Evolutionary conservation across 805 yeast genomes (phyloP), one percentile per base, ranked within the genome.

Genomic region (Metschnikowia cerradonensis): DNA sequence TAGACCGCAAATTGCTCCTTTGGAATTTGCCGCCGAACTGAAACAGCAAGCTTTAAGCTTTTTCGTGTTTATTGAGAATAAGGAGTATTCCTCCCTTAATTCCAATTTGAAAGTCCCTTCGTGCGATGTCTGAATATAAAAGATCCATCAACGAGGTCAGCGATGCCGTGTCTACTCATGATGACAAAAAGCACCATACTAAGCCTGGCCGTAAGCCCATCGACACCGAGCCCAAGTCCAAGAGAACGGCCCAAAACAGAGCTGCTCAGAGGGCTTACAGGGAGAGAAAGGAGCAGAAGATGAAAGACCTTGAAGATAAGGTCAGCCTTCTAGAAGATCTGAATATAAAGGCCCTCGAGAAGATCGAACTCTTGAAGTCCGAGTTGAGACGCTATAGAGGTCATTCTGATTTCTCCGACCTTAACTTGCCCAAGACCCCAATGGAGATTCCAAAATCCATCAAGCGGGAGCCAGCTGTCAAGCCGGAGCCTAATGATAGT

Each of bases 221-320:
- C 47, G 81, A 85, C 7, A 78, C 80, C 17, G 96, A 90, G 59
- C 91, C 95, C 7, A 90, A 86, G 64, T 83, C 82, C 61, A 92
- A 89, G 75, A 77, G 99, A 60, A 90, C 96, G 14, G 97, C 97
- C 2, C 98, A 94, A 71, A 92, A 94, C 67, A 79, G 98, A 61
- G 97, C 97, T 3, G 98, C 98, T n/a, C 99, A 94, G 70, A 77
- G 98, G 49, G 98, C 98, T 6, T 92, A 90, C 70, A 77, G 98
- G 51, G 98, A 94, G 69, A 81, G 98, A 53, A 92, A 92, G 67
- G 98, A 92, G 67, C 78, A 77, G 46, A 89, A 88, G 63, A 80
- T 94, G 83, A 81, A 82, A 63, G 96, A 90, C 56, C 75, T 92
- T 54, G 97, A 91, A 65, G 83, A 82, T 43, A 84, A 88, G 59